Evolutionary conservation across 805 yeast species (phyloP), one percentile per base, ranked within the genome.

Genomic region (Ogataea henricii): DNA sequence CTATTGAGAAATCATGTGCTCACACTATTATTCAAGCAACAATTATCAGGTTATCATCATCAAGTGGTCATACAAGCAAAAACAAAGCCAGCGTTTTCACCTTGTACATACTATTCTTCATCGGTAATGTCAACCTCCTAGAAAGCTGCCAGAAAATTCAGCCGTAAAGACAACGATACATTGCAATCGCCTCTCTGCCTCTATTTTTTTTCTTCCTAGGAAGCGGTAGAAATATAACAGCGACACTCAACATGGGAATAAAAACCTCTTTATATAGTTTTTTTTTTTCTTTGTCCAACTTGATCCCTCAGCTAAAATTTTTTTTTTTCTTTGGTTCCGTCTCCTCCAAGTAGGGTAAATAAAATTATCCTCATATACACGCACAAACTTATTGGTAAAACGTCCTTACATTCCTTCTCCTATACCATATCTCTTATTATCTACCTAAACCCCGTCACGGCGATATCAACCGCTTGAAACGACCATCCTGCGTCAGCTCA

Each of bases 1-100:
- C 69, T 57, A 53, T 52, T 52, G 52, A 47, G 51, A 52, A 52
- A 46, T 46, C 48, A 42, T 54, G 57, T 52, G 61, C 63, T 58
- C 56, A 57, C 63, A 58, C 42, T 45, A 43, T 35, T 16, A 43
- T 54, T 57, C 62, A 56, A 57, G 62, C 62, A 54, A 51, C 57
- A 52, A 45, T 35, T n/a, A 39, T 39, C 42, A 39, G 16, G 16
- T 5, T 39, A 20, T 39, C 42, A 39, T 39, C 42, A 39, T 39
- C 25, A 17, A 34, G 10, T 13, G 26, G 21, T 14, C 29, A 23
- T 5, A 23, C 32, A n/a, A 23, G 26, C 26, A 23, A 23, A 23
- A 23, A 23, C 9, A 9, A 9, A 9, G 26, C 6, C 6, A 23
- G 26, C 9, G 26, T 7, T 23, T 23, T 6, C 27, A 25, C 10